Evolutionary conservation across 768 basidiomycete genomes (phyloP).

Genomic region (Mycena albidolilacea): DNA sequence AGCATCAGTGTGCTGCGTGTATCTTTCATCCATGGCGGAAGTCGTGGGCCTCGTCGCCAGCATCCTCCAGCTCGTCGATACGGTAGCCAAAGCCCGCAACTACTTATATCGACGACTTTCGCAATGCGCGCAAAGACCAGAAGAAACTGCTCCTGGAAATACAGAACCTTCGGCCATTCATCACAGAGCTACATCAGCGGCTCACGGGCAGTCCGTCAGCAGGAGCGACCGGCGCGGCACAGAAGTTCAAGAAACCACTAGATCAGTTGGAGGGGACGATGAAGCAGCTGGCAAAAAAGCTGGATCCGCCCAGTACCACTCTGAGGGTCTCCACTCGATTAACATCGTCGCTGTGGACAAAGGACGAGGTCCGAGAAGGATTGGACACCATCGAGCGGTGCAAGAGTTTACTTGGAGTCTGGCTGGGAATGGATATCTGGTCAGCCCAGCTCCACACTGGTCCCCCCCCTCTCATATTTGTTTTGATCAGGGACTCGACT

Average conservation of each 20-base stretch:
- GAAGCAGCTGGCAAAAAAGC: neutral
- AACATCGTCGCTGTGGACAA: neutral
- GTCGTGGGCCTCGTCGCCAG: neutral
- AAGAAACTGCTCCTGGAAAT: neutral
- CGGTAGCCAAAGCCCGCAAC: neutral
- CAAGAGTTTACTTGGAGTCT: neutral
- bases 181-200: neutral
- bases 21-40: neutral
- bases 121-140: neutral
- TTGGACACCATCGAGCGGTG: neutral
- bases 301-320: neutral
- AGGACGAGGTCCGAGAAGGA: neutral
- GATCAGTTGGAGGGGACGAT: neutral
- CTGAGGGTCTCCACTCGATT: neutral
- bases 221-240: neutral
- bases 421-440: neutral
- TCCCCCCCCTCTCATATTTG: too few relatives aligned
- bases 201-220: neutral
- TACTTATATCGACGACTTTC: neutral
- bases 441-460: neutral
- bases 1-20: too few relatives aligned
- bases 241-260: neutral
- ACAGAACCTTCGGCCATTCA: neutral
- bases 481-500: too few relatives aligned
- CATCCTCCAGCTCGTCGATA: neutral